These are phyloP conservation scores for Fusarium globosum DNA, from an alignment of 2,329 filamentous ascomycete genomes.

Conservation along the genomic window DNA sequence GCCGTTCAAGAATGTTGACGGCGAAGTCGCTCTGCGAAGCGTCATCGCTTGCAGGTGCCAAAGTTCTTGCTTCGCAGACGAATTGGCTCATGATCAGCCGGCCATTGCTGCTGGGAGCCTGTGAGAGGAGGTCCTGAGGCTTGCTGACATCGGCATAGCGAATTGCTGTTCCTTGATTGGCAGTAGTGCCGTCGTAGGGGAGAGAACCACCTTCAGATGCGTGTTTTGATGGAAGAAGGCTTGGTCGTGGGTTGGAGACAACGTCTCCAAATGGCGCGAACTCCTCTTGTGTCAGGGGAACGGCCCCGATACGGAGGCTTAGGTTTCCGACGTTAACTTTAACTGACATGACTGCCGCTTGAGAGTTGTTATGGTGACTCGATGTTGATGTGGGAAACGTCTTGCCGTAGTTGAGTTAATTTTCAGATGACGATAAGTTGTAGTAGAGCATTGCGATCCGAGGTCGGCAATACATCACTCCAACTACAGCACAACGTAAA, in stretches of 20 bases:
- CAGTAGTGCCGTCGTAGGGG: constrained; percentile 64
- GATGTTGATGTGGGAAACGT: not conserved
- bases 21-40: constrained; percentile 58
- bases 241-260: constrained; percentile 76
- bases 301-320: constrained; percentile 60
- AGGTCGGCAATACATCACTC: constrained; percentile 1
- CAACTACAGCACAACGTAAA: constrained; percentile 56
- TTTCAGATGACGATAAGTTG: not conserved
- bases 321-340: constrained; percentile 41
- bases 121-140: constrained; percentile 76
- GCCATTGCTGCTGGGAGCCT: constrained; percentile 66
- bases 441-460: not conserved
- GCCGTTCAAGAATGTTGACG: constrained; percentile 82
- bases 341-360: constrained; percentile 39
- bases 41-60: constrained; percentile 29
- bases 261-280: constrained; percentile 89
- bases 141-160: constrained; percentile 87
- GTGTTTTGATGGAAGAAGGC: constrained; percentile 60
- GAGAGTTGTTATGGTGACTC: not conserved
- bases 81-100: constrained; percentile 86
- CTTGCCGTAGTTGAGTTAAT: constrained; percentile 1
- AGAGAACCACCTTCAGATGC: constrained; percentile 54
- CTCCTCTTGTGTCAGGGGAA: constrained; percentile 72
- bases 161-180: constrained; percentile 89
- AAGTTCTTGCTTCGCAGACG: constrained; percentile 68